These are phyloP conservation scores for Arabis hirsuta DNA, from an alignment of 345 rosid species.

Conservation along the genomic window DNA sequence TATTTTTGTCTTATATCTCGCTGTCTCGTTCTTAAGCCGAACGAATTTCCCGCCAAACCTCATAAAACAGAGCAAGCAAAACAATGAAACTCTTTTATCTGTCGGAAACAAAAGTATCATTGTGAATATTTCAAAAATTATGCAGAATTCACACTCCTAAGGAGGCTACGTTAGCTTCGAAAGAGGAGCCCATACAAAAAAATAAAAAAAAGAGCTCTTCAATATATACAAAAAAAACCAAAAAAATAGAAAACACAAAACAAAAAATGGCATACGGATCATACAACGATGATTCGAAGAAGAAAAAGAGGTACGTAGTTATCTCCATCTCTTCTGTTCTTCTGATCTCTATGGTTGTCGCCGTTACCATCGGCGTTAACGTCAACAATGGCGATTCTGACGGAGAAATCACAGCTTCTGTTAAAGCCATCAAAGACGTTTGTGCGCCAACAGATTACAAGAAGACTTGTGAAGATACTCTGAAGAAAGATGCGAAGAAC, in stretches of 20 bases:
- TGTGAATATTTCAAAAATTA: slow-evolving; percentile 19
- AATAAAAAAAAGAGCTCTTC: slow-evolving; percentile 1
- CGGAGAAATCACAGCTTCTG: slow-evolving; percentile 42
- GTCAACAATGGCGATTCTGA: slow-evolving; percentile 11
- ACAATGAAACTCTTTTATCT: slow-evolving; percentile 25
- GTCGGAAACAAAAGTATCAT: slow-evolving; percentile 29
- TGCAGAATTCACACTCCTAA: slow-evolving; percentile 29
- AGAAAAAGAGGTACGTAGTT: slow-evolving; percentile 49
- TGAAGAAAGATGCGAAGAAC: slow-evolving; percentile 47
- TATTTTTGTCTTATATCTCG: slow-evolving; percentile 8
- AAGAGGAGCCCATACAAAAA: slow-evolving; percentile 17
- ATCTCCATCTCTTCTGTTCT: slow-evolving; percentile 55
- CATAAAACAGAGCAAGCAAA: slow-evolving; percentile 28
- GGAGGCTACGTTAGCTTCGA: slow-evolving; percentile 43
- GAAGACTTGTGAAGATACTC: slow-evolving; percentile 54
- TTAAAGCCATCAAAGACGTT: slow-evolving; percentile 62
- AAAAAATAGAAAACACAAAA: not conserved
- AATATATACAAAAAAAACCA: not conserved
- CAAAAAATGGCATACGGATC: slow-evolving; percentile 27
- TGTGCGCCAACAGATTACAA: slow-evolving; percentile 69
- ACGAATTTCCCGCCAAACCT: slow-evolving; percentile 41
- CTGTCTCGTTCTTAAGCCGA: slow-evolving; percentile 3
- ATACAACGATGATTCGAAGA: slow-evolving; percentile 36
- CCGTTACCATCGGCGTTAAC: slow-evolving; percentile 52
- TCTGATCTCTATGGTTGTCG: slow-evolving; percentile 57